A percentile compares a stretch with the other conserved stretches of the same genome.
phyloP scores from a whole-genome alignment of 2,329 filamentous ascomycete species.

The Fusarium irregulare region DNA sequence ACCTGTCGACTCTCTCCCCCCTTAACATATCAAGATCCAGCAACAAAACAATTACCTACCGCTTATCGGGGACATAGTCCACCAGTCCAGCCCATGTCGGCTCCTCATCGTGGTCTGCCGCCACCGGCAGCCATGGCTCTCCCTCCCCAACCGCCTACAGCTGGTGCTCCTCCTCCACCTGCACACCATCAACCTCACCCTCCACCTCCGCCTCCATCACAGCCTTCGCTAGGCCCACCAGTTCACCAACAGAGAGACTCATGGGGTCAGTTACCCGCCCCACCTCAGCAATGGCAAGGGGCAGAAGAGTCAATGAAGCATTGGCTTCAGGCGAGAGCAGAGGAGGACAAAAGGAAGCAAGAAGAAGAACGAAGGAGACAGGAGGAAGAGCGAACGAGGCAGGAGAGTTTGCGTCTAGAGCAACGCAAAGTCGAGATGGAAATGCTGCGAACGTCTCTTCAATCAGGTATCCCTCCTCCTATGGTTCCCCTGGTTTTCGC shows the following conservation, averaged over 20 bases:
- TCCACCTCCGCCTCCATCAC: constrained; percentile 44
- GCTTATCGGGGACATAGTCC: constrained; percentile 60
- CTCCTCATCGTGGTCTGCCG: constrained; percentile 76
- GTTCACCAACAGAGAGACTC: constrained; percentile 52
- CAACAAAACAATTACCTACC: constrained; percentile 55
- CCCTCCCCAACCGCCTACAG: constrained; percentile 58
- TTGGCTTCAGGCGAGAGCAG: constrained; percentile 77
- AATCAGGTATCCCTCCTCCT: constrained; percentile 76
- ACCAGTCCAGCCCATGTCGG: constrained; percentile 71
- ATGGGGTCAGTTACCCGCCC: constrained; percentile 69
- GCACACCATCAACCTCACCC: constrained; percentile 49
- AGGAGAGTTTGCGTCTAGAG: constrained; percentile 75
- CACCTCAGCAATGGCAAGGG: constrained; percentile 73
- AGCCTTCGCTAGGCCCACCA: constrained; percentile 45
- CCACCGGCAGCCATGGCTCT: constrained; percentile 74
- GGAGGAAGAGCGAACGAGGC: constrained; percentile 76
- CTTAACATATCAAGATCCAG: constrained; percentile 61
- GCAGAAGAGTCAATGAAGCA: constrained; percentile 77
- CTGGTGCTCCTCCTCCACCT: constrained; percentile 43
- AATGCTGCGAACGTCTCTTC: constrained; percentile 76
- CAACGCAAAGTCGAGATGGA: constrained; percentile 78
- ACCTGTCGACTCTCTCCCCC: constrained; percentile 67
- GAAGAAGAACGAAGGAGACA: constrained; percentile 77
- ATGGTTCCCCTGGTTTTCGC: constrained; percentile 82
- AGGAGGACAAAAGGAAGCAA: constrained; percentile 78